Conservation (phyloP, 768 basidiomycete genomes). For the Saitozyma sp. region DNA sequence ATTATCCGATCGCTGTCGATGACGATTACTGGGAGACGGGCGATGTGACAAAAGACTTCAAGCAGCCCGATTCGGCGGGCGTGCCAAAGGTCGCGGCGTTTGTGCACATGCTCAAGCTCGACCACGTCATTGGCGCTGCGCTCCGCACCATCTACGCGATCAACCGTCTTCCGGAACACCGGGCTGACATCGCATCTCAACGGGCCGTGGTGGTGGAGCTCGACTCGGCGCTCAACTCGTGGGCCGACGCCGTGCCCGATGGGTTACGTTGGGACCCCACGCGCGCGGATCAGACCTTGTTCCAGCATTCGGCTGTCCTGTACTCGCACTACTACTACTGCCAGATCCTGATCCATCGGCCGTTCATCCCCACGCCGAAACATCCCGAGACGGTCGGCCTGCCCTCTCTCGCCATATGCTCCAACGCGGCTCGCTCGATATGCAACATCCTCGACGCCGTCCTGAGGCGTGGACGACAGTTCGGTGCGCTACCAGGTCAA, state of each 20-base stretch:
- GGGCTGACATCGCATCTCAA: conserved; percentile 38
- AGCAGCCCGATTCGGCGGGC: conserved; percentile 60
- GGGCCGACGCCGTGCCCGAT: conserved; percentile 68
- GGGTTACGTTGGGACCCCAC: conserved; percentile 63
- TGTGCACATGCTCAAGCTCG: conserved; percentile 61
- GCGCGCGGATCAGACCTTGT: conserved; percentile 58
- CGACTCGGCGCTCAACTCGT: conserved; percentile 69
- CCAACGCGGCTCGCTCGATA: conserved; percentile 77
- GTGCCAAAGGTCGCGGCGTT: conserved; percentile 59
- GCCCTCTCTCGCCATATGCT: conserved; percentile 73
- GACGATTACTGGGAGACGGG: conserved; percentile 74
- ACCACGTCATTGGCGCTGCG: conserved; percentile 64
- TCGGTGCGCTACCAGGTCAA: conserved; percentile 42
- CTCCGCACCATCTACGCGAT: conserved; percentile 70
- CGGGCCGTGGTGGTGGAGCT: conserved; percentile 64
- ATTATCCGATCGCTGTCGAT: conserved; percentile 72
- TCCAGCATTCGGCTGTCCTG: conserved; percentile 64
- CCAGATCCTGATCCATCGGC: conserved; percentile 70
- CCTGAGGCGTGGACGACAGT: conserved; percentile 57
- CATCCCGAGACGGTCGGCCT: conserved; percentile 57
- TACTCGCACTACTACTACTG: conserved; percentile 63
- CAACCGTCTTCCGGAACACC: conserved; percentile 58
- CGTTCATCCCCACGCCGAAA: conserved; percentile 69
- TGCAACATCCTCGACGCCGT: conserved; percentile 69
- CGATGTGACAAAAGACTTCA: conserved; percentile 61